Evolutionary conservation across 2,329 filamentous ascomycete genomes (phyloP).

Genomic region (Diaporthe vexans): DNA sequence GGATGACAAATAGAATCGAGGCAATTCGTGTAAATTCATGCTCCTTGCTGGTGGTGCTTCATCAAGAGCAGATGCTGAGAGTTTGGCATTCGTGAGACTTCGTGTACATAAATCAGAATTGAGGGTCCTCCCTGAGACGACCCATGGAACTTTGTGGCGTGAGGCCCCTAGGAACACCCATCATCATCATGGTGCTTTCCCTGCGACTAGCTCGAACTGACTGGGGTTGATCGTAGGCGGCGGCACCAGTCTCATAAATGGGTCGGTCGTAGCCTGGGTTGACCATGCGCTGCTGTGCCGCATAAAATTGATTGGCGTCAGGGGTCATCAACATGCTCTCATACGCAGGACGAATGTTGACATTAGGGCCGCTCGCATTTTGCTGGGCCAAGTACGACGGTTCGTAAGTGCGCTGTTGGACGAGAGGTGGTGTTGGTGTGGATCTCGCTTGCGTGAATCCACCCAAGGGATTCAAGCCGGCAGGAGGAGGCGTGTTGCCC

Average conservation of each 20-base stretch:
- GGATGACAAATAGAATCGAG: constrained; percentile 23
- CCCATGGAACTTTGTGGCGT: constrained; percentile 66
- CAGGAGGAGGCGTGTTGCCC: constrained; percentile 64
- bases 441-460: constrained; percentile 48
- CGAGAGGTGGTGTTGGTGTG: constrained; percentile 61
- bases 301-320: constrained; percentile 51
- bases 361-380: constrained; percentile 46
- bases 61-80: constrained; percentile 24
- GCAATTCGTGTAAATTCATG: constrained; percentile 13
- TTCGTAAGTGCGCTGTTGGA: constrained; percentile 58
- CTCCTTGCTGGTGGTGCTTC: constrained; percentile 7
- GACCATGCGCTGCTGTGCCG: constrained; percentile 43
- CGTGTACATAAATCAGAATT: constrained; percentile 52
- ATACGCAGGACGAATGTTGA: constrained; percentile 58
- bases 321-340: constrained; percentile 58
- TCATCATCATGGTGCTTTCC: constrained; percentile 73
- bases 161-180: constrained; percentile 61
- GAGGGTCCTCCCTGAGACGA: constrained; percentile 68
- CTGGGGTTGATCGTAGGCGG: constrained; percentile 54
- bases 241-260: constrained; percentile 49
- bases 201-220: constrained; percentile 62
- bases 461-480: constrained; percentile 44
- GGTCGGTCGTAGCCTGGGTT: constrained; percentile 56
- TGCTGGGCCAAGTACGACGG: constrained; percentile 58
- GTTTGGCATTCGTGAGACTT: constrained; percentile 2